A percentile compares a stretch with the other conserved stretches of the same genome.
Conservation (phyloP, 202 grass and related monocot genomes). For the Hordeum pubiflorum region DNA sequence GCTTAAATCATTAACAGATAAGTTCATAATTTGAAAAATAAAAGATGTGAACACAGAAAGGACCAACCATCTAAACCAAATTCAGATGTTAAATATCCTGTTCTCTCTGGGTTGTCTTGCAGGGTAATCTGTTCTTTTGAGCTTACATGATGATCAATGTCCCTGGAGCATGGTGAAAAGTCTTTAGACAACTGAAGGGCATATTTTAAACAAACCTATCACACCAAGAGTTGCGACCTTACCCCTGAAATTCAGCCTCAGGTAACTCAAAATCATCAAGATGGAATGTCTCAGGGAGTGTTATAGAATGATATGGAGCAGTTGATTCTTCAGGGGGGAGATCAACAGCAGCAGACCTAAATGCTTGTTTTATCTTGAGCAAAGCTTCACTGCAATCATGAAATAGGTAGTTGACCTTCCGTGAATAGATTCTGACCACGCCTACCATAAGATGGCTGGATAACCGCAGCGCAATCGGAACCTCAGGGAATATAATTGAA, state of each 20-base stretch:
- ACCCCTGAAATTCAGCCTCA: constrained; percentile 86
- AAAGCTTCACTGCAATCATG: constrained; percentile 98
- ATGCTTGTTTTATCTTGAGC: constrained; percentile 98
- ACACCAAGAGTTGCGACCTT: constrained; percentile 10
- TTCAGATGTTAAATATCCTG: constrained; percentile 69
- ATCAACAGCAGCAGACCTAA: constrained; percentile 89
- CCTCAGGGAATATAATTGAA: constrained; percentile 98
- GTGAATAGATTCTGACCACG: constrained; percentile 98
- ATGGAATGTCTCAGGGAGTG: constrained; percentile 98
- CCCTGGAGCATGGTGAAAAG: constrained; percentile 40
- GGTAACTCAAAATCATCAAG: constrained; percentile 99
- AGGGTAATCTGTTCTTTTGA: constrained; percentile 98
- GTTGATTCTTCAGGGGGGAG: constrained; percentile 97
- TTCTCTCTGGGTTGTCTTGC: constrained; percentile 86
- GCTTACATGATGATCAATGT: constrained; percentile 91
- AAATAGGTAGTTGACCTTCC: constrained; percentile 98
- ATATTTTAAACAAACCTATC: constrained; percentile 25
- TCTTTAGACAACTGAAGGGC: constrained; percentile 24
- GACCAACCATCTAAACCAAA: constrained; percentile 95
- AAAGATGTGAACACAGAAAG: constrained; percentile 23
- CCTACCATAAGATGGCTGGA: constrained; percentile 97
- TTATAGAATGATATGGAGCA: constrained; percentile 99
- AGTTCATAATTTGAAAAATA: constrained; percentile 9
- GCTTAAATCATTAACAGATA: constrained; percentile 28
- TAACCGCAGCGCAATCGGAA: constrained; percentile 91